Percentiles rank a stretch among this genome's conserved stretches.
These are phyloP conservation scores for Exserohilum turcica DNA, from an alignment of 2,329 filamentous ascomycete genomes.

Conservation along the genomic window DNA sequence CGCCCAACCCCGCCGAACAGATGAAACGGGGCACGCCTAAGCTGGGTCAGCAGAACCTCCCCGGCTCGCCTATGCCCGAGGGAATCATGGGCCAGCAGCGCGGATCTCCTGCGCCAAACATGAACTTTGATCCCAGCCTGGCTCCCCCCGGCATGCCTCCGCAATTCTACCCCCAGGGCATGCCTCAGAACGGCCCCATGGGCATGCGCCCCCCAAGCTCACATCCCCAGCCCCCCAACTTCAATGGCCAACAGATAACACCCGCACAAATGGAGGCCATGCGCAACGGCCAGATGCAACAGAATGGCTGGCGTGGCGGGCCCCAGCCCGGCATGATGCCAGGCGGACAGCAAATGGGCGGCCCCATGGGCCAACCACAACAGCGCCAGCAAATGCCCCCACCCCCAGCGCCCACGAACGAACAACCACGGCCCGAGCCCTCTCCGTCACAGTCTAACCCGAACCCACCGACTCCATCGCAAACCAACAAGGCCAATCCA, in stretches of 20 bases:
- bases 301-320: constrained; percentile 45
- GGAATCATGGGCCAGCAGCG: constrained; percentile 67
- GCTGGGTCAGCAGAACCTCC: constrained; percentile 70
- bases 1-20: constrained; percentile 76
- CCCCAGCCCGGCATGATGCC: constrained; percentile 59
- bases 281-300: constrained; percentile 46
- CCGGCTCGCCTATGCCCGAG: constrained; percentile 70
- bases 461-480: constrained; percentile 77
- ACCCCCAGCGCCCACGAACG: constrained; percentile 53
- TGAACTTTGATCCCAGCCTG: constrained; percentile 55
- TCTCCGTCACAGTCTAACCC: constrained; percentile 53
- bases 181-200: constrained; percentile 52
- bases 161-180: constrained; percentile 43
- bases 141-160: constrained; percentile 55
- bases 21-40: constrained; percentile 80
- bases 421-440: constrained; percentile 52
- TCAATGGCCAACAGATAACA: constrained; percentile 68
- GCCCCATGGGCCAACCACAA: constrained; percentile 66
- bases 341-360: constrained; percentile 59
- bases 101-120: constrained; percentile 64
- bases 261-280: constrained; percentile 59
- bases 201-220: constrained; percentile 58
- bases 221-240: constrained; percentile 55
- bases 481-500: constrained; percentile 72
- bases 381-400: constrained; percentile 65